These are phyloP conservation scores for Keithomyces neogunnii DNA, from an alignment of 2,329 filamentous ascomycete species.

Conservation along the genomic window DNA sequence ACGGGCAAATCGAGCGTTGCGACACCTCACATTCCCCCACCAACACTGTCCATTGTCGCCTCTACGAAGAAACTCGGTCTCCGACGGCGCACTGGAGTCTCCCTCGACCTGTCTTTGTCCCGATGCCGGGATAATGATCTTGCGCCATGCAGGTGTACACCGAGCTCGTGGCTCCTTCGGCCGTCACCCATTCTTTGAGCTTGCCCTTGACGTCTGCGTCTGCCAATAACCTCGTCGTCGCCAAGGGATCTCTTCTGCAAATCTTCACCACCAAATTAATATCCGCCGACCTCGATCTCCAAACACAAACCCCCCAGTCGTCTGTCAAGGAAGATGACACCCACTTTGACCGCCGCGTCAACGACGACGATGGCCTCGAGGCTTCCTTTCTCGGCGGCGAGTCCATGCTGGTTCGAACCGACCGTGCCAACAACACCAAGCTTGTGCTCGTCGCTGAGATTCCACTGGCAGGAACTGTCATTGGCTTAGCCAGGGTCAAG, in stretches of 20 bases:
- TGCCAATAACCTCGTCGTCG: conserved; percentile 79
- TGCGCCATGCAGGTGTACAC: conserved; percentile 89
- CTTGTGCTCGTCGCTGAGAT: conserved; percentile 82
- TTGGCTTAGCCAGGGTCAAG: conserved; percentile 71
- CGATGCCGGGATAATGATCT: conserved; percentile 24
- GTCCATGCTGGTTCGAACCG: conserved; percentile 50
- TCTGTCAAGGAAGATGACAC: conserved; percentile 29
- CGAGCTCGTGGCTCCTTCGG: conserved; percentile 88
- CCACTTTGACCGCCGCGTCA: conserved; percentile 42
- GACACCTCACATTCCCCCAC: not conserved
- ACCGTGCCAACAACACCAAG: conserved; percentile 62
- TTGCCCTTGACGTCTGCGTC: conserved; percentile 69
- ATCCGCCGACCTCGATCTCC: conserved; percentile 51
- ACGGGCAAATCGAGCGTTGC: conserved; percentile 1
- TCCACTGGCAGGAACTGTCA: conserved; percentile 73
- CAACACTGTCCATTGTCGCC: not conserved
- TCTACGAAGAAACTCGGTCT: not conserved
- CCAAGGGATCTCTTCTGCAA: conserved; percentile 87
- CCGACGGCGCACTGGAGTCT: not conserved
- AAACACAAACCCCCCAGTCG: conserved; percentile 25
- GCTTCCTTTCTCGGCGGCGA: conserved; percentile 59
- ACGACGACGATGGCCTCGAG: conserved; percentile 57
- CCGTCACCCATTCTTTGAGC: conserved; percentile 79
- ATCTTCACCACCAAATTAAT: conserved; percentile 71
- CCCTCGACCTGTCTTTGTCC: conserved; percentile 1